These are phyloP conservation scores for Emydomyces testavorans DNA, from an alignment of 2,329 filamentous ascomycete genomes.

Conservation along the genomic window DNA sequence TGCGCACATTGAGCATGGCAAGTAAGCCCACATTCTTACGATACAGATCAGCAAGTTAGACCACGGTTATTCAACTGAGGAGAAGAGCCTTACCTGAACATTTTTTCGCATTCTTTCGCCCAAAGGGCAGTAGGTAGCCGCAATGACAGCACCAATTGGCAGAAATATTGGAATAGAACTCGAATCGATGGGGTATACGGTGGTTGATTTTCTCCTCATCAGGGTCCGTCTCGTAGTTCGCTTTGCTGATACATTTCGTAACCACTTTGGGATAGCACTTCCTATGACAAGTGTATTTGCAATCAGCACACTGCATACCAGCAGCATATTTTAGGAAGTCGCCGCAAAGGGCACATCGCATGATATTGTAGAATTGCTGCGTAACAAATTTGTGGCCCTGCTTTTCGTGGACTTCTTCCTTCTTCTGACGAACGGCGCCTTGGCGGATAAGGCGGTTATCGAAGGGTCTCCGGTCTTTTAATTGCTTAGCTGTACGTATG, in stretches of 20 bases:
- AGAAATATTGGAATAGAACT: constrained; percentile 91
- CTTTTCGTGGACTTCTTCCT: constrained; percentile 97
- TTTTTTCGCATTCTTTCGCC: constrained; percentile 87
- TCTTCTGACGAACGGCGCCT: constrained; percentile 90
- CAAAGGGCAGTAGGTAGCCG: constrained; percentile 87
- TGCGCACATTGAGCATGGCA: constrained; percentile 87
- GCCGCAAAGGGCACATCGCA: constrained; percentile 95
- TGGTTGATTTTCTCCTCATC: constrained; percentile 99
- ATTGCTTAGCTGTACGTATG: constrained; percentile 56
- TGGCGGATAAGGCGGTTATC: constrained; percentile 88
- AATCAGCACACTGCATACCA: constrained; percentile 98
- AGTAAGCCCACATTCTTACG: constrained; percentile 73
- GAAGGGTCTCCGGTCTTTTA: constrained; percentile 67
- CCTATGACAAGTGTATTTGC: constrained; percentile 98
- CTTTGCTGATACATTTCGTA: constrained; percentile 99
- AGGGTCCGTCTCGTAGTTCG: constrained; percentile 93
- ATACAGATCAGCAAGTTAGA: not conserved
- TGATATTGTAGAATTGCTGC: constrained; percentile 99
- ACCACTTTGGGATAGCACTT: constrained; percentile 96
- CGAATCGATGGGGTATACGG: constrained; percentile 93
- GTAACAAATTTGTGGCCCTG: constrained; percentile 98
- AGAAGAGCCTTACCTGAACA: constrained; percentile 55
- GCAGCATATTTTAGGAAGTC: constrained; percentile 98
- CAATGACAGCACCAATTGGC: constrained; percentile 99
- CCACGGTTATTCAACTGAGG: not conserved